phyloP scores from a whole-genome alignment of 2,329 filamentous ascomycete species.

The Cladosporium cucumerinum region DNA sequence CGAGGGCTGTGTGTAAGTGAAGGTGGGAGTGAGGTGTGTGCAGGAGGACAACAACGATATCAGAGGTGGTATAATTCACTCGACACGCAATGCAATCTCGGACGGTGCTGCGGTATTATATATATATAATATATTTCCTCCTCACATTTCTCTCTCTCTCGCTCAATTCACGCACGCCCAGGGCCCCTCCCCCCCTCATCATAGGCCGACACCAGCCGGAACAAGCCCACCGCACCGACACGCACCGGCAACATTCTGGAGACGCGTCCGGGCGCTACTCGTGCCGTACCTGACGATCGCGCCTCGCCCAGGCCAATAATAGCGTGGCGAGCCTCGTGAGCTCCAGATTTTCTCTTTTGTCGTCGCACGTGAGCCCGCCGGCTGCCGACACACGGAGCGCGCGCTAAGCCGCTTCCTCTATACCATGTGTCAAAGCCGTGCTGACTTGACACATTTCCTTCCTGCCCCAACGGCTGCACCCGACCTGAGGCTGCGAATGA shows the following conservation, averaged over 20 bases:
- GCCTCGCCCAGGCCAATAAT: slow-evolving; percentile 1
- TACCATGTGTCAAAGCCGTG: slow-evolving; percentile 10
- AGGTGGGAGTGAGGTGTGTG: background rate
- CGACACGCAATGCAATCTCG: background rate
- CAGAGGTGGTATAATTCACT: background rate
- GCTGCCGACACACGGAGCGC: background rate
- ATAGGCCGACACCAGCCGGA: background rate
- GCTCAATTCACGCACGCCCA: slow-evolving; percentile 8
- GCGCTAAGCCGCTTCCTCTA: background rate
- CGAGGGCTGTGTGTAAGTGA: background rate
- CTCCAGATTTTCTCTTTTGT: slow-evolving; percentile 10
- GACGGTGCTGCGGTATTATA: slow-evolving; percentile 7
- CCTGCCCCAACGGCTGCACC: background rate
- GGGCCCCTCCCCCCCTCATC: background rate
- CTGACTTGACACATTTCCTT: slow-evolving; percentile 2
- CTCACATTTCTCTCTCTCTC: background rate
- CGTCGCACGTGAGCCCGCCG: slow-evolving; percentile 6
- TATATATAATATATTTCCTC: no score
- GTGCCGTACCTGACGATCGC: slow-evolving; percentile 16
- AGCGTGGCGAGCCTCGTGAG: background rate
- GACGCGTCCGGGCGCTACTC: slow-evolving; percentile 3
- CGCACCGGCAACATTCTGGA: background rate
- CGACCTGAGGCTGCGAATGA: slow-evolving; percentile 2
- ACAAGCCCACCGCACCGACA: background rate
- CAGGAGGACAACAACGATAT: background rate